phyloP scores from a whole-genome alignment of 345 rosid genomes.

The Kandelia obovata region DNA sequence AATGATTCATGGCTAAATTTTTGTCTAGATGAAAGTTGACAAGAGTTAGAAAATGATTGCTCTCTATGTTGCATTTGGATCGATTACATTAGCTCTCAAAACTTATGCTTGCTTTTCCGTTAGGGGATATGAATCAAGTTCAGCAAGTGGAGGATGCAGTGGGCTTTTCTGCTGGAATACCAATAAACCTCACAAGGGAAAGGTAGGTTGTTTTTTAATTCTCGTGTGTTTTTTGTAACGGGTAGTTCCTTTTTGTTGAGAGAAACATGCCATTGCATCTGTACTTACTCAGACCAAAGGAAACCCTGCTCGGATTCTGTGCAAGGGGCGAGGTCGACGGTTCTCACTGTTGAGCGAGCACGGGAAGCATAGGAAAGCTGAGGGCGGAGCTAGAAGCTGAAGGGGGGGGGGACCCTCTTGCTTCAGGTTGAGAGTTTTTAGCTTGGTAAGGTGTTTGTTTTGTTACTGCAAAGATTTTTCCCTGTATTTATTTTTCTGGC shows the following conservation, averaged over 20 bases:
- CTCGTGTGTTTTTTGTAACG: background rate
- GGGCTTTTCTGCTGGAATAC: constrained; percentile 82
- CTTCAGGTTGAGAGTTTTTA: background rate
- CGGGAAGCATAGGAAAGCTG: constrained; percentile 56
- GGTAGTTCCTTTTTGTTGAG: background rate
- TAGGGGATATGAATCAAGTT: constrained; percentile 84
- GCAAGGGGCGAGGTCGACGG: constrained; percentile 39
- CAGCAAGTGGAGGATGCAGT: constrained; percentile 74
- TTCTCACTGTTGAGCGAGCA: constrained; percentile 67
- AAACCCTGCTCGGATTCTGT: constrained; percentile 37
- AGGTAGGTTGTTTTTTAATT: constrained; percentile 40
- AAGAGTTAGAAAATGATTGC: background rate
- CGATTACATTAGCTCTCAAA: background rate
- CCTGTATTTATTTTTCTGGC: constrained; percentile 21
- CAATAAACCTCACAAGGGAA: constrained; percentile 42
- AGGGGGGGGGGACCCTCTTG: background rate
- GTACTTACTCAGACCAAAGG: constrained; percentile 47
- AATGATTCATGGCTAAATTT: background rate
- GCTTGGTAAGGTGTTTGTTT: background rate
- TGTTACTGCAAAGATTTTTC: constrained; percentile 14
- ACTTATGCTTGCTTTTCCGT: constrained; percentile 22
- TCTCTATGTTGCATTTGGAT: background rate
- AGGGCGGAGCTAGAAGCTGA: constrained; percentile 47
- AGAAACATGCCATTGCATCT: background rate
- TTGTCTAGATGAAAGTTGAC: background rate